phyloP scores from a whole-genome alignment of 2,329 filamentous ascomycete genomes.

The Calonectria fujianensis region DNA sequence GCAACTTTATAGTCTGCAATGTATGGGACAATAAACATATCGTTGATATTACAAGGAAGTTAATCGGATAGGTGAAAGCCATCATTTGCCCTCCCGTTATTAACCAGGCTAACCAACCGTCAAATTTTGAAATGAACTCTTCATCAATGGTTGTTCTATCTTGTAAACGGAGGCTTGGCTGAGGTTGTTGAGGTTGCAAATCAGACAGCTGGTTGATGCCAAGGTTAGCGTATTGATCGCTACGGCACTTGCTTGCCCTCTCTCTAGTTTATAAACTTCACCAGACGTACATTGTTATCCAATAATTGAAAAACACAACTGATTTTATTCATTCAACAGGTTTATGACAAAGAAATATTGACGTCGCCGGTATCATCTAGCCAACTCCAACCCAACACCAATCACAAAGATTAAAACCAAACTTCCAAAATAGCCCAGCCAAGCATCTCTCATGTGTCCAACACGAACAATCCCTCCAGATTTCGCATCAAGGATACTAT shows the following conservation, averaged over 20 bases:
- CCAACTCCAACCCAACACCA: constrained; percentile 46
- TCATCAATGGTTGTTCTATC: too few species aligned
- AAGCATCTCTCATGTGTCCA: constrained; percentile 37
- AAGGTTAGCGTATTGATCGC: not conserved
- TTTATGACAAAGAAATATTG: constrained; percentile 40
- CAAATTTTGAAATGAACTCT: too few species aligned
- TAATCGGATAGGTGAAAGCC: too few species aligned
- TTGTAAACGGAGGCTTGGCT: too few species aligned
- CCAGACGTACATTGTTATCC: not conserved
- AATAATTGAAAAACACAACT: not conserved
- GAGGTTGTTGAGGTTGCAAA: too few species aligned
- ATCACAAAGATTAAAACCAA: constrained; percentile 32
- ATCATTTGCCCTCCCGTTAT: too few species aligned
- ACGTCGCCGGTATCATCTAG: constrained; percentile 55
- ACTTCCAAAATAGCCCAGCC: constrained; percentile 24
- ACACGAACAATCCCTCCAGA: constrained; percentile 37
- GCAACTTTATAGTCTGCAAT: too few species aligned
- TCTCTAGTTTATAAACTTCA: not conserved
- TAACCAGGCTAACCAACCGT: too few species aligned
- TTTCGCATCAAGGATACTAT: constrained; percentile 29
- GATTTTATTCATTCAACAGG: constrained; percentile 28
- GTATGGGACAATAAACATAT: too few species aligned
- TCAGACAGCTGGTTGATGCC: not conserved
- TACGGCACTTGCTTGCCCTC: too few species aligned
- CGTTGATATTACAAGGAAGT: not conserved